Base-by-base conservation (phyloP, 345 rosid genomes). In the Euphorbia lathyris region DNA sequence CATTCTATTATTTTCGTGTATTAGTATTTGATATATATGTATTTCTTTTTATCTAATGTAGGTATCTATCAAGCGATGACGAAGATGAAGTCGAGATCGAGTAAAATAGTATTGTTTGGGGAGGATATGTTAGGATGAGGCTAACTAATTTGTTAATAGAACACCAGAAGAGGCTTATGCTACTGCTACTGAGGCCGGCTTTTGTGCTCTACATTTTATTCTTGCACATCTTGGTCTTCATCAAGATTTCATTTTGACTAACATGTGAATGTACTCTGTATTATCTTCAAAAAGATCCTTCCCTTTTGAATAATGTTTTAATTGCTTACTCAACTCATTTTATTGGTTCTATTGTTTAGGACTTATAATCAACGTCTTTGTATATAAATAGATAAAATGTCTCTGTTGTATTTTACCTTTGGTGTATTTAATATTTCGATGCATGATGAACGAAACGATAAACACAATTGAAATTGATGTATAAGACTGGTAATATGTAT, bases 211-310 rank as follows among this genome's bases (percentile, higher is more conserved):
- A 94, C 84, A 81, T 94, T 69, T 80, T 94, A 72, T 80, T 86
- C 57, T 78, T 91, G 85, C 90, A 90, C 65, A 70, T 94, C 56
- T 58, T 88, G 74, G 97, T 91, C 77, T 91, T 95, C 82, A 81
- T 90, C 80, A 95, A 87, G 86, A 79, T 95, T 75, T 94, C 97
- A 11, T 90, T 94, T 83, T 94, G 84, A 91, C 74, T 63, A 40
- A 64, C 70, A 67, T 64, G 70, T 7, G 30, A 23, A 27, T 26
- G 20, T 26, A 17, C 9, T 20, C 20, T 26, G 59, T 62, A 30
- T 36, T 34, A 7, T 36, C 43, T 60, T 38, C 13, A 12, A 20
- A 56, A 42, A 23, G 17, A 23, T 38, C 29, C 29, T 63, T 10
- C n/a, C n/a, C 1, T 19, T 17, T 45, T 19, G 3, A 17, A 48